Evolutionary conservation across 2,329 filamentous ascomycete species (phyloP).

Genomic region (Ceratocystiopsis sp.): DNA sequence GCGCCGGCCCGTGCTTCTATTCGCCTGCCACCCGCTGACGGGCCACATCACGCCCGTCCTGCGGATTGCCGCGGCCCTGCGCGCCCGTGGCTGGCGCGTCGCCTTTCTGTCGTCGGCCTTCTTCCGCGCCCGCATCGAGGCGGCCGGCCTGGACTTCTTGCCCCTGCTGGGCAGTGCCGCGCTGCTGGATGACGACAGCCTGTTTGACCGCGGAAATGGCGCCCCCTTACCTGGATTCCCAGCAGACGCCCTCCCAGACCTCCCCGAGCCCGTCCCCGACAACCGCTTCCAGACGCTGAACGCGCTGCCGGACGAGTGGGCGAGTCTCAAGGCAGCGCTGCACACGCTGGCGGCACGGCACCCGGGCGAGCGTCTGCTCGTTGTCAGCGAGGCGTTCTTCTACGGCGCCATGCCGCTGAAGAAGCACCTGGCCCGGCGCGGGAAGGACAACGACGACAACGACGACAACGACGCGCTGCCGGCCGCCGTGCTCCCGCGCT

Average conservation of each 20-base stretch:
- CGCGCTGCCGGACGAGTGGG: constrained; percentile 19
- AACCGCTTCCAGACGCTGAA: constrained; percentile 16
- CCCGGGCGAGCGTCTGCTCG: constrained; percentile 11
- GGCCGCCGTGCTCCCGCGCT: constrained; percentile 9
- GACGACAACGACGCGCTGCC: constrained; percentile 9
- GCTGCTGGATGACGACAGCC: constrained; percentile 17
- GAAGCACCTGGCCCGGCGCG: constrained; percentile 11
- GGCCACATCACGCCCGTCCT: constrained; percentile 21
- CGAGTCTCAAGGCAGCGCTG: constrained; percentile 15
- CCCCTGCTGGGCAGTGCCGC: constrained; percentile 17
- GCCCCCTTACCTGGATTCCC: constrained; percentile 9
- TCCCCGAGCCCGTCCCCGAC: constrained; percentile 15
- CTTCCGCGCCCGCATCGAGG: constrained; percentile 18
- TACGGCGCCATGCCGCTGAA: constrained; percentile 19
- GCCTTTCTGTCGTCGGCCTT: constrained; percentile 20
- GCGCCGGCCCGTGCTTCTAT: constrained; percentile 12
- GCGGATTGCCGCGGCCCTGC: constrained; percentile 18
- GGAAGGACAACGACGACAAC: no score
- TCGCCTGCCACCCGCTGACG: constrained; percentile 19
- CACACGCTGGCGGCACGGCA: constrained; percentile 9
- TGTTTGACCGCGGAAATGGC: constrained; percentile 5
- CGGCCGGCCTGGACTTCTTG: constrained; percentile 17
- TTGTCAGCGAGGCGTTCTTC: constrained; percentile 20
- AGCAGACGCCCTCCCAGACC: constrained; percentile 3
- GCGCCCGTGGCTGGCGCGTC: constrained; percentile 15